phyloP scores from a whole-genome alignment of 495 filamentous ascomycete species.

The Pseudevernia furfuracea region DNA sequence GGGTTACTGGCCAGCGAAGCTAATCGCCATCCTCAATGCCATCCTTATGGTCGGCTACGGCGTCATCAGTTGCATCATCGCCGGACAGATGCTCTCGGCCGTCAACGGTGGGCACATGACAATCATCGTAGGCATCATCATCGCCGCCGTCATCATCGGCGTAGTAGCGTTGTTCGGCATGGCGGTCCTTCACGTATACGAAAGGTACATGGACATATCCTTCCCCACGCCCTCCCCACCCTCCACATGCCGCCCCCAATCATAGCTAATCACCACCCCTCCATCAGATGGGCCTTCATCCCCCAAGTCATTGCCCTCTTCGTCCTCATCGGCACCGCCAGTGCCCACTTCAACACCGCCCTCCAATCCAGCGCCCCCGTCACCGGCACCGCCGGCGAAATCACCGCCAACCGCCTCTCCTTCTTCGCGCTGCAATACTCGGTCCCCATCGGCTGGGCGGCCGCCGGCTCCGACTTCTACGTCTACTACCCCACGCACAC shows the following conservation, averaged over 20 bases:
- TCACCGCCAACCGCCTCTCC: conserved; percentile 51
- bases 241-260: neutral
- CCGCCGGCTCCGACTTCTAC: conserved; percentile 48
- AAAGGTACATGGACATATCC: conserved; percentile 37
- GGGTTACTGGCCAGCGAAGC: conserved; percentile 69
- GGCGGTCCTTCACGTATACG: conserved; percentile 62
- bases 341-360: conserved; percentile 54
- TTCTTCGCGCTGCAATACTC: conserved; percentile 58
- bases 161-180: conserved; percentile 66
- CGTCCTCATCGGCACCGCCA: conserved; percentile 59
- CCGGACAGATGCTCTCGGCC: conserved; percentile 48
- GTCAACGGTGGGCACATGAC: conserved; percentile 51
- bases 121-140: conserved; percentile 60
- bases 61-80: conserved; percentile 52
- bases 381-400: conserved; percentile 27
- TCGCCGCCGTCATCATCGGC: conserved; percentile 54
- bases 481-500: conserved; percentile 50
- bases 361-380: conserved; percentile 30
- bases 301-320: conserved; percentile 58
- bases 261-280: neutral
- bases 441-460: conserved; percentile 46
- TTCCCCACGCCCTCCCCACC: neutral
- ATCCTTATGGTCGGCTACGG: conserved; percentile 60
- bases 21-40: conserved; percentile 59
- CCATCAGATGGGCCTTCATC: conserved; percentile 44